phyloP scores from a whole-genome alignment of 352 stramenopile genomes.

The Elongisporangium undulatum region DNA sequence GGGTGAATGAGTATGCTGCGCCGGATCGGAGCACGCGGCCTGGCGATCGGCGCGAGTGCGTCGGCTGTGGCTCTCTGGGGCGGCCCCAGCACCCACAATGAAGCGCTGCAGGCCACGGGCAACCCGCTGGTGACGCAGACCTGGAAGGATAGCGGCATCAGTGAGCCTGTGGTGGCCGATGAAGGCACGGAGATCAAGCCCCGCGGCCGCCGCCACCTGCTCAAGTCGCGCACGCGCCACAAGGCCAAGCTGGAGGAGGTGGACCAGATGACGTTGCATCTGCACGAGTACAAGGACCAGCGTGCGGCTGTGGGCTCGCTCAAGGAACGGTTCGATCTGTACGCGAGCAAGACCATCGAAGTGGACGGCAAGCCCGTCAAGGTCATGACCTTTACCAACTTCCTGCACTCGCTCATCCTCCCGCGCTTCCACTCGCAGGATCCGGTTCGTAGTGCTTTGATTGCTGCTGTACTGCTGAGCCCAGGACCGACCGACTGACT shows the following conservation, averaged over 20 bases:
- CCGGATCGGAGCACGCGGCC: not conserved
- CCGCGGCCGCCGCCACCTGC: constrained; percentile 30
- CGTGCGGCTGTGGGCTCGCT: constrained; percentile 36
- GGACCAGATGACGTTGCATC: constrained; percentile 58
- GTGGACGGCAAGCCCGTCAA: constrained; percentile 15
- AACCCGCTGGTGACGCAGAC: constrained; percentile 7
- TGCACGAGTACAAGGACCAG: constrained; percentile 57
- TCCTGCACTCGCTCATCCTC: constrained; percentile 70
- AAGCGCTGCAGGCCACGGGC: constrained; percentile 1
- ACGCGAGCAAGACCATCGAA: constrained; percentile 41
- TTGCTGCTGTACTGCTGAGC: not conserved
- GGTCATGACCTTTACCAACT: constrained; percentile 81
- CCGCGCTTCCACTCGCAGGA: constrained; percentile 58
- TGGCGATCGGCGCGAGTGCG: not conserved
- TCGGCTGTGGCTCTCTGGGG: not conserved
- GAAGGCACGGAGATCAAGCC: constrained; percentile 4
- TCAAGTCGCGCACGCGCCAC: constrained; percentile 62
- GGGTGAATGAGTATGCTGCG: not conserved
- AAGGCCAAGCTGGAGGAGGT: constrained; percentile 55
- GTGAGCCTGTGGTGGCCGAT: constrained; percentile 2
- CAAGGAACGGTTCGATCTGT: constrained; percentile 47
- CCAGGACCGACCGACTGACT: constrained; percentile 2
- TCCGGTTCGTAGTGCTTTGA: constrained; percentile 20
- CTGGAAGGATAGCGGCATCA: constrained; percentile 8
- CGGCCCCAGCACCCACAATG: not conserved